phyloP scores from a whole-genome alignment of 345 rosid species.

The Xanthoceras sorbifolium region DNA sequence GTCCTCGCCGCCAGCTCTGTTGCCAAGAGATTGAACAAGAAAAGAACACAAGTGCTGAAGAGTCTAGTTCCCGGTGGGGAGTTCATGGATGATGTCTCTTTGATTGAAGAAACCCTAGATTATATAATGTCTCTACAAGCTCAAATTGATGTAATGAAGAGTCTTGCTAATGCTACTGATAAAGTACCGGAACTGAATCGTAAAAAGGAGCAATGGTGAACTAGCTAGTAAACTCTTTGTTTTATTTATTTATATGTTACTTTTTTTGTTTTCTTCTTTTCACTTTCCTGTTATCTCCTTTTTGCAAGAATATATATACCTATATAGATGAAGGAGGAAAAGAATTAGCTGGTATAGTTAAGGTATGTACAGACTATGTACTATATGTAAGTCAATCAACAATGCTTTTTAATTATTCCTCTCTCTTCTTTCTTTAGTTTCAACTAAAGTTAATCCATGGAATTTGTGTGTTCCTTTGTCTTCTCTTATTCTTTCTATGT shows the following conservation, averaged over 20 bases:
- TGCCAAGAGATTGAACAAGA: constrained; percentile 49
- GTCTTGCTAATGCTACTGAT: constrained; percentile 40
- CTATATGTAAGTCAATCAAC: constrained; percentile 29
- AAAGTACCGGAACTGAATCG: constrained; percentile 16
- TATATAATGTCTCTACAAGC: constrained; percentile 70
- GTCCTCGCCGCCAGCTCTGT: constrained; percentile 24
- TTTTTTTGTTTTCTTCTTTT: background rate
- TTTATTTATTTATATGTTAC: background rate
- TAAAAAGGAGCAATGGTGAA: constrained; percentile 31
- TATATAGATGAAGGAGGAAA: constrained; percentile 2
- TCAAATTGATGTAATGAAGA: constrained; percentile 80
- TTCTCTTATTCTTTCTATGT: background rate
- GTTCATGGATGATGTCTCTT: constrained; percentile 50
- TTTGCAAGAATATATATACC: constrained; percentile 14
- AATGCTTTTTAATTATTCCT: constrained; percentile 8
- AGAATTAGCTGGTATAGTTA: constrained; percentile 22
- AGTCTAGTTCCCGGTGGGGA: constrained; percentile 79
- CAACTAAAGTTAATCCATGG: background rate
- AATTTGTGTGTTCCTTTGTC: background rate
- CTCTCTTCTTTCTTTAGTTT: background rate
- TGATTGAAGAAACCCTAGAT: constrained; percentile 86
- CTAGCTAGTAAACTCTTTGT: background rate
- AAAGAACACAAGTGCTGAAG: constrained; percentile 61
- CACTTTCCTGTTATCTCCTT: background rate
- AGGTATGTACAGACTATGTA: constrained; percentile 38